Conservation (phyloP, 805 yeast genomes). For the Lipomyces yamanashiensis region DNA sequence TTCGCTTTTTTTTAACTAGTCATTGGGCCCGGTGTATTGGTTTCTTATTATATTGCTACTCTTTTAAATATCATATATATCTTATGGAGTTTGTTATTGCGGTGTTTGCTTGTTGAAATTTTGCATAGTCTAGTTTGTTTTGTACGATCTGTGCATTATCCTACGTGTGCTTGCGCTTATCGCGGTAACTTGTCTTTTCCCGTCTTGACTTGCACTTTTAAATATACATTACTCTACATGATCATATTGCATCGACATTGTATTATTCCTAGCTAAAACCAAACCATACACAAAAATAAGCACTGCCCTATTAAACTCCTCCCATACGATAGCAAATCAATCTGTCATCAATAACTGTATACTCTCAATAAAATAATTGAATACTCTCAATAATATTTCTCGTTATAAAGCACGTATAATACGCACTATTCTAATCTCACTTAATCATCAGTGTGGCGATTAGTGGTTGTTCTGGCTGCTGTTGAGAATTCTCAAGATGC, state of each 20-base stretch:
- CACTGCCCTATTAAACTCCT: background rate
- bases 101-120: background rate
- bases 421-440: background rate
- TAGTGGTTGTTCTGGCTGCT: slow-evolving; percentile 36
- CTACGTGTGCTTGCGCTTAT: too few species aligned
- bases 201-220: too few species aligned
- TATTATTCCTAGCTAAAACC: too few species aligned
- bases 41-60: background rate
- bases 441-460: background rate
- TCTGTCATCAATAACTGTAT: background rate
- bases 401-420: background rate
- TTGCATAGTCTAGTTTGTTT: too few species aligned
- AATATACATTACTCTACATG: too few species aligned
- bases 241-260: too few species aligned
- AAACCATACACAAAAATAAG: too few species aligned
- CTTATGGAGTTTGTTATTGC: background rate
- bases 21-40: background rate
- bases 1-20: too few species aligned
- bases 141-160: too few species aligned
- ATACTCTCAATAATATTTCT: background rate
- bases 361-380: background rate
- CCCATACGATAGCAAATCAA: background rate
- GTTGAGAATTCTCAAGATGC: slow-evolving; percentile 67
- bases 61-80: background rate
- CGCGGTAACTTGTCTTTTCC: too few species aligned